Conservation (phyloP, 2,329 filamentous ascomycete species). For the Aspergillus tanneri region DNA sequence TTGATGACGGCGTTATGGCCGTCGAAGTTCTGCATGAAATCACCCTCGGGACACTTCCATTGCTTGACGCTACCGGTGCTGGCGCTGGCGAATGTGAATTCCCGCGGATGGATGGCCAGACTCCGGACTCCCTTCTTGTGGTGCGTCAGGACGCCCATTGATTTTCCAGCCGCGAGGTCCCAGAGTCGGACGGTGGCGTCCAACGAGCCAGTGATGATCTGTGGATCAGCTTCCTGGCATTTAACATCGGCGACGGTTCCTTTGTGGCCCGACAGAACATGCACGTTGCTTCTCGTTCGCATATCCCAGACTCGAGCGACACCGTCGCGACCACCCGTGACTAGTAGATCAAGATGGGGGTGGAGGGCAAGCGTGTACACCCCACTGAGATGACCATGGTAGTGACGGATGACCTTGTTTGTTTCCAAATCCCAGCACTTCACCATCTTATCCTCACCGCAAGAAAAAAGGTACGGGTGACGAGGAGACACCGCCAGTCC, state of each 20-base stretch:
- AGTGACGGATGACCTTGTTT: constrained; percentile 98
- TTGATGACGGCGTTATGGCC: constrained; percentile 97
- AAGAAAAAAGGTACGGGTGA: constrained; percentile 96
- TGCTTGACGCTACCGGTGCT: constrained; percentile 96
- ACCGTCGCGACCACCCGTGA: constrained; percentile 91
- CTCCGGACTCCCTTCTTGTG: constrained; percentile 96
- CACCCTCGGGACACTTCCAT: constrained; percentile 97
- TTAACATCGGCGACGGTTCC: constrained; percentile 84
- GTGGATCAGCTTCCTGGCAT: constrained; percentile 94
- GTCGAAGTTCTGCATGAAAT: constrained; percentile 99
- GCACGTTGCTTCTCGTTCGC: constrained; percentile 92
- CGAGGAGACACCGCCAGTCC: constrained; percentile 88
- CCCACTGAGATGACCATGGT: constrained; percentile 93
- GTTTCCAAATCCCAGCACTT: constrained; percentile 99
- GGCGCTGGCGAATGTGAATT: constrained; percentile 94
- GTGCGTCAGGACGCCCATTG: constrained; percentile 92
- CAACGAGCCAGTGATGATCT: constrained; percentile 89
- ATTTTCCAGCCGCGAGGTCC: constrained; percentile 94
- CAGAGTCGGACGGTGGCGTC: constrained; percentile 89
- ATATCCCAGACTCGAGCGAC: constrained; percentile 98
- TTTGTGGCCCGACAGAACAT: constrained; percentile 88
- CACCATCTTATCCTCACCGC: constrained; percentile 99
- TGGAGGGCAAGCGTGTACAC: constrained; percentile 94
- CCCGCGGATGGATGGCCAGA: constrained; percentile 78
- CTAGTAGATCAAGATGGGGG: constrained; percentile 88